Conservation (phyloP, 139 green algal genomes). For the Astrephomene gubernaculifera region DNA sequence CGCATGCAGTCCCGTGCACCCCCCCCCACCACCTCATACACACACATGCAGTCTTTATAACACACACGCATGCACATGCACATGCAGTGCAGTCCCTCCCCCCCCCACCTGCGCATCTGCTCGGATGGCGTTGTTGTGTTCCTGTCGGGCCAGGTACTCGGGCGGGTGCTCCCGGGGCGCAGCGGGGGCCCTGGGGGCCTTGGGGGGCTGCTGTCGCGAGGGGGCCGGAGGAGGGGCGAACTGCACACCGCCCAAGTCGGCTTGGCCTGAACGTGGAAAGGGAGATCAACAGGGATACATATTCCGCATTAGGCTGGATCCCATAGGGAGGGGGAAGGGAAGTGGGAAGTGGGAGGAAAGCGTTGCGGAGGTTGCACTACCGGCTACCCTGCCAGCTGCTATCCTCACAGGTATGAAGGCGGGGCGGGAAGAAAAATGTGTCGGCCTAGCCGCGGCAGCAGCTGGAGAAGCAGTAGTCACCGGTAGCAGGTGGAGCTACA, state of each 20-base stretch:
- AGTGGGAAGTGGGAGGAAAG: neutral
- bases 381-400: too few species aligned
- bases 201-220: neutral
- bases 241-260: neutral
- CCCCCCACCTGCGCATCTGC: constrained; percentile 2
- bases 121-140: constrained; percentile 32
- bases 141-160: neutral
- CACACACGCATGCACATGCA: neutral
- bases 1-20: too few species aligned
- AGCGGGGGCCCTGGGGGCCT: neutral
- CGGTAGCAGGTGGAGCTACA: too few species aligned
- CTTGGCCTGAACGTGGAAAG: constrained; percentile 2
- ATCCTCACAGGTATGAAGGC: neutral
- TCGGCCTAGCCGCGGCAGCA: too few species aligned
- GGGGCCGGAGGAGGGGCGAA: neutral
- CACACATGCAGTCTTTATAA: neutral
- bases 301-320: too few species aligned
- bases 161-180: neutral
- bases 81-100: too few species aligned
- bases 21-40: too few species aligned
- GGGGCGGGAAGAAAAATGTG: too few species aligned
- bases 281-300: too few species aligned
- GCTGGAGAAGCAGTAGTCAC: too few species aligned
- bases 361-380: too few species aligned
- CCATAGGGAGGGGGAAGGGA: neutral